Evolutionary conservation across 176 grass and related monocot species (phyloP).

Genomic region (Sorghum bicolor): DNA sequence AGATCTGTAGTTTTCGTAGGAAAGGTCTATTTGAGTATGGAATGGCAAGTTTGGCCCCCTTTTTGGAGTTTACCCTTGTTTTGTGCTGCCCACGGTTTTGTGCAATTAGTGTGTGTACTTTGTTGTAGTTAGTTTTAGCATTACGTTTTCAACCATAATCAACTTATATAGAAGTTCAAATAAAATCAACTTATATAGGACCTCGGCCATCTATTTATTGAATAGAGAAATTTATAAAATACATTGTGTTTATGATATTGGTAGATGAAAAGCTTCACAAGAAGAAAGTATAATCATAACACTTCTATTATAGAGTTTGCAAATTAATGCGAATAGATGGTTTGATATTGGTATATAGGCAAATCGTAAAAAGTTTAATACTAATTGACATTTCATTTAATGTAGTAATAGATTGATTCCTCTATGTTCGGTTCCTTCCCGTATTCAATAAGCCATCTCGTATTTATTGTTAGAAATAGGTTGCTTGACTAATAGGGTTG

Average conservation of each 20-base stretch:
- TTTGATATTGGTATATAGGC: too few relatives aligned
- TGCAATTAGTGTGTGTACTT: not conserved
- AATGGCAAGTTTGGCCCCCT: not conserved
- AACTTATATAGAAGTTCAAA: too few relatives aligned
- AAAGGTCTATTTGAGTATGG: not conserved
- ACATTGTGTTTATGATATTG: not conserved
- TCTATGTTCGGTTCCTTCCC: too few relatives aligned
- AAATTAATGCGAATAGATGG: too few relatives aligned
- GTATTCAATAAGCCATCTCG: not conserved
- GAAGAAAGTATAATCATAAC: too few relatives aligned
- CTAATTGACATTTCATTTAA: not conserved
- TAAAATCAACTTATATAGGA: not conserved
- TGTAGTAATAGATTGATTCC: not conserved
- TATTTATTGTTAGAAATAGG: not conserved
- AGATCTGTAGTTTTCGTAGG: not conserved
- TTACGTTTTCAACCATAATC: not conserved
- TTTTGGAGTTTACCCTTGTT: not conserved
- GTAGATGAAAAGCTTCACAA: too few relatives aligned
- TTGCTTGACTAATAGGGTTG: not conserved
- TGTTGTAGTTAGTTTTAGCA: not conserved
- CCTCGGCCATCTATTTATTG: fast-evolving
- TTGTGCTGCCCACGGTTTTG: not conserved
- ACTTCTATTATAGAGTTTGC: too few relatives aligned
- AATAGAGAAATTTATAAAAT: not conserved
- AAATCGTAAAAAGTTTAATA: not conserved